Percentiles rank a stretch among this genome's conserved stretches.
phyloP scores from a whole-genome alignment of 345 rosid species.

The Crucihimalaya himalaica region DNA sequence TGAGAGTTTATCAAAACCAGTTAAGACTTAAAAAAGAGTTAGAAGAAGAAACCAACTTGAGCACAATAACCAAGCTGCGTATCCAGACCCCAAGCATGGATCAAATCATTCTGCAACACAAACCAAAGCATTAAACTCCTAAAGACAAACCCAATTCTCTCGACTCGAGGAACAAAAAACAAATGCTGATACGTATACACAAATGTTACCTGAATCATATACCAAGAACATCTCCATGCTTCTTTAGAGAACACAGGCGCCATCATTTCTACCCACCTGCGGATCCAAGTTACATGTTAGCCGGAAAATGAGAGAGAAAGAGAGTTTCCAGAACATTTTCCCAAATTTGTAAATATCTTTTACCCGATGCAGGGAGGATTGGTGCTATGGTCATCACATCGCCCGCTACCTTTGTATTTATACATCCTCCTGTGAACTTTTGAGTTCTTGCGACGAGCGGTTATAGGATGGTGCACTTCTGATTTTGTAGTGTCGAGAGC shows the following conservation, averaged over 20 bases:
- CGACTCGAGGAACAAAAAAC: not conserved
- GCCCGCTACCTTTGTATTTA: slow-evolving; percentile 73
- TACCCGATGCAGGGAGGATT: slow-evolving; percentile 95
- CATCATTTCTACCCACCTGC: slow-evolving; percentile 99
- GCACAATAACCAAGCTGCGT: slow-evolving; percentile 88
- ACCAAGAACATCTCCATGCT: slow-evolving; percentile 92
- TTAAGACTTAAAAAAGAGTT: not conserved
- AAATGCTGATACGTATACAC: not conserved
- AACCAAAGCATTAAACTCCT: slow-evolving; percentile 4
- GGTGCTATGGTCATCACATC: slow-evolving; percentile 70
- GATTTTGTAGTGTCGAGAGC: slow-evolving; percentile 86
- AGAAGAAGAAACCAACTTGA: slow-evolving; percentile 53
- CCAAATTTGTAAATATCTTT: not conserved
- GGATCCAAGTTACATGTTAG: slow-evolving; percentile 14
- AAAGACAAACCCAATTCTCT: not conserved
- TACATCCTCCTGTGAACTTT: slow-evolving; percentile 77
- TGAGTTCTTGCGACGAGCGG: slow-evolving; percentile 57
- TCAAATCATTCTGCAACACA: slow-evolving; percentile 73
- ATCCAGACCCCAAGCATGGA: slow-evolving; percentile 97
- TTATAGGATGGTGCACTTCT: slow-evolving; percentile 72
- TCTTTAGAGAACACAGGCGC: slow-evolving; percentile 92
- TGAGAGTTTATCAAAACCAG: not conserved
- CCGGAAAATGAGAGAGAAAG: not conserved
- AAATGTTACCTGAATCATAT: slow-evolving; percentile 86
- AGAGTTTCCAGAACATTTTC: not conserved